These are phyloP conservation scores for Moesziomyces antarcticus DNA, from an alignment of 1,284 basidiomycete genomes.

Conservation along the genomic window DNA sequence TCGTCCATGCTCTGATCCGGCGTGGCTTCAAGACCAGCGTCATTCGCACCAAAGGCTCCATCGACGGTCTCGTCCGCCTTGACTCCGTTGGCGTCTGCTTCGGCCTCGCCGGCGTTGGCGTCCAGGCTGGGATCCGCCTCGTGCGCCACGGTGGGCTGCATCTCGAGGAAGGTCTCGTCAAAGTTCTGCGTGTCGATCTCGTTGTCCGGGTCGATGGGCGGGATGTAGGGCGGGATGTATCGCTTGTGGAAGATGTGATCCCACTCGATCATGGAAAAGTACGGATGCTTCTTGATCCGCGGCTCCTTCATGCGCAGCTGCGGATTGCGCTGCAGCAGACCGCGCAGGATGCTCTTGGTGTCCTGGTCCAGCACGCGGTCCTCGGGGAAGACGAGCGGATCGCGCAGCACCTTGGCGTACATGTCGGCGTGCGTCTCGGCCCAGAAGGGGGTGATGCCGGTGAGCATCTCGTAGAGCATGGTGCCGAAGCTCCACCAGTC, in stretches of 20 bases:
- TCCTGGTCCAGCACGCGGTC: slow-evolving; percentile 90
- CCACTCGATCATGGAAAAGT: slow-evolving; percentile 97
- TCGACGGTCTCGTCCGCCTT: slow-evolving; percentile 23
- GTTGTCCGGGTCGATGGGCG: slow-evolving; percentile 89
- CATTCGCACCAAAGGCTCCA: slow-evolving; percentile 3
- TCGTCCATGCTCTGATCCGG: slow-evolving; percentile 46
- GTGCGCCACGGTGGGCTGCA: slow-evolving; percentile 69
- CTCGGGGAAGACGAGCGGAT: slow-evolving; percentile 87
- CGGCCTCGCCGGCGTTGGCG: slow-evolving; percentile 9
- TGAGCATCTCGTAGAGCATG: slow-evolving; percentile 99
- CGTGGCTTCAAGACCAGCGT: slow-evolving; percentile 10
- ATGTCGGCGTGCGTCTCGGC: slow-evolving; percentile 92
- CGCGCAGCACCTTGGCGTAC: slow-evolving; percentile 89
- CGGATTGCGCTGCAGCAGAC: slow-evolving; percentile 91
- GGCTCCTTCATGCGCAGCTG: slow-evolving; percentile 89
- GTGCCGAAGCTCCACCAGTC: slow-evolving; percentile 99
- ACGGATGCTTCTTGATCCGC: slow-evolving; percentile 90
- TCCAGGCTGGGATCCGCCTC: slow-evolving; percentile 32
- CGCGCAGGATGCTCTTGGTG: slow-evolving; percentile 92
- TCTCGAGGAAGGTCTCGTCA: slow-evolving; percentile 94
- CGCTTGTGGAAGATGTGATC: slow-evolving; percentile 92
- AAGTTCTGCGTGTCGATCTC: slow-evolving; percentile 97
- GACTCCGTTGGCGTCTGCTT: slow-evolving; percentile 6
- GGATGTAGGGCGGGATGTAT: slow-evolving; percentile 97
- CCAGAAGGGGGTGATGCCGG: slow-evolving; percentile 97